Conservation (phyloP, 208 protist species). For the Sergeia podlipaevii region DNA sequence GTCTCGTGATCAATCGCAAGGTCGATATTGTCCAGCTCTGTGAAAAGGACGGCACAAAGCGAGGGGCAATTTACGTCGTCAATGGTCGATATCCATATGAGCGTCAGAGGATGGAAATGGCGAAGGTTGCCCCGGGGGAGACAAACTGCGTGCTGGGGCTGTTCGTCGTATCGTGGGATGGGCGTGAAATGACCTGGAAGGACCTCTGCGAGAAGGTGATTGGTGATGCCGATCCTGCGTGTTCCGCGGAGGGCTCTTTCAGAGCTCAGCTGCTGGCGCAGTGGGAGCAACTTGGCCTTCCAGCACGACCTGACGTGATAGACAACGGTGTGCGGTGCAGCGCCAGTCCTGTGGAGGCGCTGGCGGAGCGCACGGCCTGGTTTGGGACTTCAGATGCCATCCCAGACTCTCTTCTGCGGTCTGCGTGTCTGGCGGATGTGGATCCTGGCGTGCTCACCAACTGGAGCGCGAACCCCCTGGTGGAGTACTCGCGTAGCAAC, state of each 20-base stretch:
- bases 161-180: conserved; percentile 41
- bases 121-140: background rate
- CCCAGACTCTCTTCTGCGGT: conserved; percentile 33
- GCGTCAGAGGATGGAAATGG: conserved; percentile 20
- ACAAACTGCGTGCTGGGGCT: background rate
- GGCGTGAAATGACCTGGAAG: conserved; percentile 37
- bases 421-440: conserved; percentile 16
- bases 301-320: conserved; percentile 25
- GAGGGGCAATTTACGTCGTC: conserved; percentile 19
- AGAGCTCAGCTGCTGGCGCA: conserved; percentile 32
- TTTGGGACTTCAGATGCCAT: conserved; percentile 19
- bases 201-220: conserved; percentile 47
- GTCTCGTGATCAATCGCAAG: conserved; percentile 26
- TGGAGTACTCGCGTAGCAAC: conserved; percentile 16
- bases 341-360: conserved; percentile 50
- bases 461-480: conserved; percentile 36
- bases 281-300: conserved; percentile 42
- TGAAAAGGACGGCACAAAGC: conserved; percentile 5
- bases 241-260: conserved; percentile 29
- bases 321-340: conserved; percentile 57
- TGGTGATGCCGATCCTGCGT: conserved; percentile 39
- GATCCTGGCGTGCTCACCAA: conserved; percentile 21
- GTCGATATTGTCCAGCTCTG: conserved; percentile 18
- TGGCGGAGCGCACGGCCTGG: conserved; percentile 27
- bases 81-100: conserved; percentile 25